Evolutionary conservation across 1,284 basidiomycete genomes (phyloP).

Genomic region (Xerocomus minutiporus): DNA sequence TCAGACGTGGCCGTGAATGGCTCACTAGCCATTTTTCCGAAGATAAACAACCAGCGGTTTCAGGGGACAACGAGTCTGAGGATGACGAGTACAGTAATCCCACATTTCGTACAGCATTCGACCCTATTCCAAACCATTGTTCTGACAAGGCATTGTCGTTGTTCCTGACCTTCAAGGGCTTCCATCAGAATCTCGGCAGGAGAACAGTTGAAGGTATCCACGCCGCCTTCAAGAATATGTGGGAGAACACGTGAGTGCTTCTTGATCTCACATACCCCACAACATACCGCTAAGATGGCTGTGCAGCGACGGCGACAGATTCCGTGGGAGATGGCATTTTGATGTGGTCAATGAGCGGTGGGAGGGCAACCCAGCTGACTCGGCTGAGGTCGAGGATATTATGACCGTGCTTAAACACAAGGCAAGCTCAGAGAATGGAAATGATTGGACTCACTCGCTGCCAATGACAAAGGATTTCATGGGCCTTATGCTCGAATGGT

Average conservation of each 20-base stretch:
- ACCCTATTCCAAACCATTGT: background rate
- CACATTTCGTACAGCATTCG: background rate
- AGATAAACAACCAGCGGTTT: background rate
- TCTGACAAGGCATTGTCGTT: background rate
- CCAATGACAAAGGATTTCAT: conserved; percentile 4
- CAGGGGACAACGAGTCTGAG: too few relatives aligned
- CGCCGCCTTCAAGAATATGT: conserved; percentile 7
- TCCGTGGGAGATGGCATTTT: background rate
- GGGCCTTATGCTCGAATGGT: background rate
- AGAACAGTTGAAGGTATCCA: background rate
- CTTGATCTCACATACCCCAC: too few relatives aligned
- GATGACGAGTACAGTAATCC: background rate
- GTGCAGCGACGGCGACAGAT: background rate
- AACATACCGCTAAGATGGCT: too few relatives aligned
- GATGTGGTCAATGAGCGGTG: background rate
- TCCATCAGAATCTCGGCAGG: conserved; percentile 1
- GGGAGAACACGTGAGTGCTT: background rate
- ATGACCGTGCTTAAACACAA: conserved; percentile 2
- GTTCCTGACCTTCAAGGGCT: background rate
- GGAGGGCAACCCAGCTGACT: conserved; percentile 1
- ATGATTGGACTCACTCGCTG: conserved; percentile 1
- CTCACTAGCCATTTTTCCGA: background rate
- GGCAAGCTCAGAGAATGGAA: background rate
- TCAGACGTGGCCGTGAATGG: conserved; percentile 1
- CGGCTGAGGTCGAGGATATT: conserved; percentile 1